These are phyloP conservation scores for Boletus rufocinnamomeus DNA, from an alignment of 768 basidiomycete species.

Conservation along the genomic window DNA sequence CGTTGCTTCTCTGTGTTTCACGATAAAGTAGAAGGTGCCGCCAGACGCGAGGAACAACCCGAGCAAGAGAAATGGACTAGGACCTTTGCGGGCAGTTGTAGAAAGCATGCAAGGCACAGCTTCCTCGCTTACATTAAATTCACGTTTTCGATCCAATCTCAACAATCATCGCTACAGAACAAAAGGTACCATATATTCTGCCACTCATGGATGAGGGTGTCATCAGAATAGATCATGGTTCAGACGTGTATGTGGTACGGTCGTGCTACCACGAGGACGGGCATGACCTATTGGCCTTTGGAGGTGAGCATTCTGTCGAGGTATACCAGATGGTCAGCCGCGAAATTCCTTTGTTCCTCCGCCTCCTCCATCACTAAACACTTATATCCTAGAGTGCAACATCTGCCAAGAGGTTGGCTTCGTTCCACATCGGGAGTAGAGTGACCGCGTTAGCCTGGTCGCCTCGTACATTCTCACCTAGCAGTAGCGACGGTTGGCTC, in stretches of 20 bases:
- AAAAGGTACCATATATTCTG: background rate
- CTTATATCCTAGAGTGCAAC: conserved; percentile 40
- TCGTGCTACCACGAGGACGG: conserved; percentile 65
- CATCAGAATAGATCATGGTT: conserved; percentile 57
- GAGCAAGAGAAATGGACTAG: conserved; percentile 65
- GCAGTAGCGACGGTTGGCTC: conserved; percentile 62
- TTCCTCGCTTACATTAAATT: background rate
- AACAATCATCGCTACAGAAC: background rate
- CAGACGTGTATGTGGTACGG: conserved; percentile 61
- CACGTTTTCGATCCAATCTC: background rate
- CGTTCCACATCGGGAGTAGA: conserved; percentile 70
- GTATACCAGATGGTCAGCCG: conserved; percentile 66
- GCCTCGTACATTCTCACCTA: conserved; percentile 65
- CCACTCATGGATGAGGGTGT: conserved; percentile 46
- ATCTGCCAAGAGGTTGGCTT: conserved; percentile 55
- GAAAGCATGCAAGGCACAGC: conserved; percentile 16
- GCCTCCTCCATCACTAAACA: conserved; percentile 7
- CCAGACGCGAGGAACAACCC: conserved; percentile 59
- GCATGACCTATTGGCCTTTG: conserved; percentile 69
- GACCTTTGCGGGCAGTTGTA: conserved; percentile 37
- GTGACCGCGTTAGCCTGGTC: conserved; percentile 83
- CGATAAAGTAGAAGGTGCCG: conserved; percentile 55
- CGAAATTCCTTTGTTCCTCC: conserved; percentile 16
- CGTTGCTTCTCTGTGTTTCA: conserved; percentile 56
- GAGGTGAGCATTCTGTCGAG: conserved; percentile 71